A percentile compares a stretch with the other conserved stretches of the same genome.
Conservation (phyloP, 345 rosid species). For the Kandelia obovata region DNA sequence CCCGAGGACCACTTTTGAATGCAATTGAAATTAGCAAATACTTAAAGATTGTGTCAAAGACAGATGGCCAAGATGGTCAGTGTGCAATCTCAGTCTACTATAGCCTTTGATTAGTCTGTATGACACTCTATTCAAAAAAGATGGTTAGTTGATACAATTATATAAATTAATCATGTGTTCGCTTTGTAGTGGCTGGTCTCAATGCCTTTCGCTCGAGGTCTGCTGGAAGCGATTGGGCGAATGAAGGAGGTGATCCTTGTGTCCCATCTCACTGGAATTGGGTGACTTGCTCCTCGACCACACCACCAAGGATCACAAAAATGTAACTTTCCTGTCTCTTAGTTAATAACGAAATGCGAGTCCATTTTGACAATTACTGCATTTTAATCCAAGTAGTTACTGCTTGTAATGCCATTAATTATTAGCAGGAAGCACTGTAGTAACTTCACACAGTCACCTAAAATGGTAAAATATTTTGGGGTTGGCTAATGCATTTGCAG, state of each 20-base stretch:
- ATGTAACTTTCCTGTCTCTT: conserved; percentile 48
- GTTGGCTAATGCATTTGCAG: too few relatives aligned
- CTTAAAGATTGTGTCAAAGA: conserved; percentile 55
- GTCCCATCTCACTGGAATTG: conserved; percentile 76
- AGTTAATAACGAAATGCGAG: conserved; percentile 1
- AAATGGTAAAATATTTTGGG: too few relatives aligned
- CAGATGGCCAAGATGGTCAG: conserved; percentile 68
- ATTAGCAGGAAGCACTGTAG: too few relatives aligned
- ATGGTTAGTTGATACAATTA: too few relatives aligned
- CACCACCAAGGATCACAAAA: conserved; percentile 83
- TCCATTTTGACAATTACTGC: conserved; percentile 7
- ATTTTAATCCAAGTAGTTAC: neutral
- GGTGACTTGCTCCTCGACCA: conserved; percentile 64
- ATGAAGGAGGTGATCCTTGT: conserved; percentile 93
- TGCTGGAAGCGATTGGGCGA: conserved; percentile 48
- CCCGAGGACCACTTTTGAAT: conserved; percentile 77
- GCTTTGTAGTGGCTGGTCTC: conserved; percentile 55
- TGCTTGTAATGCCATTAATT: too few relatives aligned
- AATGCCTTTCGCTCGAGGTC: conserved; percentile 51
- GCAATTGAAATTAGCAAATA: conserved; percentile 92
- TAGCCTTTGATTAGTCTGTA: too few relatives aligned
- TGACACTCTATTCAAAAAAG: neutral
- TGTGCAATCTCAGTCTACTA: neutral
- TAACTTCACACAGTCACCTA: too few relatives aligned
- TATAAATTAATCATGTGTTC: conserved; percentile 8